These are phyloP conservation scores for Lophiostoma macrostomum DNA, from an alignment of 495 filamentous ascomycete genomes.

Conservation along the genomic window DNA sequence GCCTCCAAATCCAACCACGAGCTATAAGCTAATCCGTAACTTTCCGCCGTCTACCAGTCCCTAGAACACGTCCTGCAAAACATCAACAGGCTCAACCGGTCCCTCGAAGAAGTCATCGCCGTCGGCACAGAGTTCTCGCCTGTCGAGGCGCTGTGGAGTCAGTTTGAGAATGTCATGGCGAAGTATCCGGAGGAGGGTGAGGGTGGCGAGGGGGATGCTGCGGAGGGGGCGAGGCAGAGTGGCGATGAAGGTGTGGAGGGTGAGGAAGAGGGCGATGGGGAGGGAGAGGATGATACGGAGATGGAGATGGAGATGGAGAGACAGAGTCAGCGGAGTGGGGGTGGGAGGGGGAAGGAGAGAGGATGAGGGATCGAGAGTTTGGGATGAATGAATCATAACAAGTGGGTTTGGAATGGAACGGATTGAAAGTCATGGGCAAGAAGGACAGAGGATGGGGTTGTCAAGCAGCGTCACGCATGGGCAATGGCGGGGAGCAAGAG, in stretches of 20 bases:
- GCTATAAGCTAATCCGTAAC: too few relatives aligned
- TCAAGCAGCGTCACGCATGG: too few relatives aligned
- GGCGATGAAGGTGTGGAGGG: constrained; percentile 4
- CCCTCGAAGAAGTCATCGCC: constrained; percentile 85
- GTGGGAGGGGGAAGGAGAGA: too few relatives aligned
- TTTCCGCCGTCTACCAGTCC: too few relatives aligned
- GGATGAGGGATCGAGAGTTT: too few relatives aligned
- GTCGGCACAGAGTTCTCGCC: constrained; percentile 97
- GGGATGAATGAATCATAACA: too few relatives aligned
- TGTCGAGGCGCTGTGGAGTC: constrained; percentile 93
- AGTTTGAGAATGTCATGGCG: constrained; percentile 95
- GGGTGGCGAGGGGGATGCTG: constrained; percentile 24
- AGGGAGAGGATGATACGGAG: neutral
- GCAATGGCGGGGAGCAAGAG: too few relatives aligned
- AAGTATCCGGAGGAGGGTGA: constrained; percentile 46
- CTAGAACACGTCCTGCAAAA: constrained; percentile 94
- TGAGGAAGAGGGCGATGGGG: neutral
- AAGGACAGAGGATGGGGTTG: too few relatives aligned
- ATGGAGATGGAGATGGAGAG: neutral
- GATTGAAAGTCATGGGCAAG: too few relatives aligned
- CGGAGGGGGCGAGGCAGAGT: constrained; percentile 21
- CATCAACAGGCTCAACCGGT: constrained; percentile 92
- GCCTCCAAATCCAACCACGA: too few relatives aligned
- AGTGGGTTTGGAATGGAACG: too few relatives aligned
- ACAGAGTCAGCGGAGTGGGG: too few relatives aligned